Evolutionary conservation across 768 basidiomycete species (phyloP).

Genomic region (Kwoniella shandongensis): DNA sequence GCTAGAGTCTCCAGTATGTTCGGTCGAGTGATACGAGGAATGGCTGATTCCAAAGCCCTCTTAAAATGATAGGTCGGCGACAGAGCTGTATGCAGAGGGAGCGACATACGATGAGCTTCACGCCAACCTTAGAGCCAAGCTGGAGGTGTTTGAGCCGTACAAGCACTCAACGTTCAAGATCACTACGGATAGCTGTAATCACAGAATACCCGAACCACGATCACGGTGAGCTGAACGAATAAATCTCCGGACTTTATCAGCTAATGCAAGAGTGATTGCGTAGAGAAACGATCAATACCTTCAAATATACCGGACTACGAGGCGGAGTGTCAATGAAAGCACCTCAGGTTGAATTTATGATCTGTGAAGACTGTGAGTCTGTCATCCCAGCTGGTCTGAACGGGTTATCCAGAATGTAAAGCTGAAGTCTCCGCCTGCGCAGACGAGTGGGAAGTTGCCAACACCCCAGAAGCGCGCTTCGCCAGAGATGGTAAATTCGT

Average conservation of each 20-base stretch:
- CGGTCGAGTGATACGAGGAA: too few relatives aligned
- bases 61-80: conserved; percentile 60
- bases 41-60: too few relatives aligned
- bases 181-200: conserved; percentile 60
- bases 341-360: conserved; percentile 70
- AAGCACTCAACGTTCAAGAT: conserved; percentile 73
- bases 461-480: conserved; percentile 19
- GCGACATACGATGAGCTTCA: conserved; percentile 71
- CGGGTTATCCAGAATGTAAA: too few relatives aligned
- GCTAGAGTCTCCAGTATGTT: conserved; percentile 15
- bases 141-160: conserved; percentile 64
- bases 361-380: conserved; percentile 84
- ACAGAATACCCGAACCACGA: conserved; percentile 21
- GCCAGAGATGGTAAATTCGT: conserved; percentile 36
- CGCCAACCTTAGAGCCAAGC: conserved; percentile 58
- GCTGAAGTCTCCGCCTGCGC: conserved; percentile 1
- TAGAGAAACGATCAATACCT: conserved; percentile 65
- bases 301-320: conserved; percentile 77
- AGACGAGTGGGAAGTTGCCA: conserved; percentile 24
- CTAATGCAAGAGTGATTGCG: background rate
- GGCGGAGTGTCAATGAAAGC: conserved; percentile 79
- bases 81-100: conserved; percentile 74
- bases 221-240: conserved; percentile 26
- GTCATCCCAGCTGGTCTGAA: too few relatives aligned
- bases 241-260: background rate